Conservation (phyloP, 768 basidiomycete species). For the Lentinus brumalis region DNA sequence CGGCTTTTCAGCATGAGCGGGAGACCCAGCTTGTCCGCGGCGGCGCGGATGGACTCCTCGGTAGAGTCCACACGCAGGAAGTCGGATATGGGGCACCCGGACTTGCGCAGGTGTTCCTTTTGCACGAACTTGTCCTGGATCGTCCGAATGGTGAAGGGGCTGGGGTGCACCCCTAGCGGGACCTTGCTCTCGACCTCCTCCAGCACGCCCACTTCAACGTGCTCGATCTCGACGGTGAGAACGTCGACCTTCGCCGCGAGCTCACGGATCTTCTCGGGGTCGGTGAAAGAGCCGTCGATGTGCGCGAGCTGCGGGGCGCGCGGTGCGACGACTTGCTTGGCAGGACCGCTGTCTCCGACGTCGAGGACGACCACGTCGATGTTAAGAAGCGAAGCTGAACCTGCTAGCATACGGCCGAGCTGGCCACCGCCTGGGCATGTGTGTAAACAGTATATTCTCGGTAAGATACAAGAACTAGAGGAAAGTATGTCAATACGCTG, state of each 20-base stretch:
- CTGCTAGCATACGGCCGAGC: constrained; percentile 94
- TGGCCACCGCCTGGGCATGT: constrained; percentile 82
- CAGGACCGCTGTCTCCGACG: constrained; percentile 75
- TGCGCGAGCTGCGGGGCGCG: constrained; percentile 53
- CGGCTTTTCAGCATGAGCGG: constrained; percentile 96
- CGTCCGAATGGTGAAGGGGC: constrained; percentile 75
- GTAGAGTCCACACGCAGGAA: constrained; percentile 64
- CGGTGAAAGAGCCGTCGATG: constrained; percentile 87
- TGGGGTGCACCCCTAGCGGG: constrained; percentile 59
- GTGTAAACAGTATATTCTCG: constrained; percentile 1
- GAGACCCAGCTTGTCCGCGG: constrained; percentile 64
- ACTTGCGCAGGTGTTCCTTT: constrained; percentile 56
- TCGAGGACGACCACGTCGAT: constrained; percentile 86
- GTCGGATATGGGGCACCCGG: constrained; percentile 54
- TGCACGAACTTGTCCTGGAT: constrained; percentile 82
- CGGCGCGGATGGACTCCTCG: constrained; percentile 51
- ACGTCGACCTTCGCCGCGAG: constrained; percentile 83
- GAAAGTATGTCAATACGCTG: background rate
- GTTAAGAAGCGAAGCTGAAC: constrained; percentile 85
- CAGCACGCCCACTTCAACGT: constrained; percentile 80
- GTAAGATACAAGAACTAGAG: constrained; percentile 1
- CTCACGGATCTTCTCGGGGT: constrained; percentile 74
- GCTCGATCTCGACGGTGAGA: constrained; percentile 95
- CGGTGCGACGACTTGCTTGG: constrained; percentile 82
- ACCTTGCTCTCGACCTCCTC: constrained; percentile 53